A percentile compares a stretch with the other conserved stretches of the same genome.
Evolutionary conservation across 2,329 filamentous ascomycete species (phyloP).

Genomic region (Pseudogymnoascus destructans): DNA sequence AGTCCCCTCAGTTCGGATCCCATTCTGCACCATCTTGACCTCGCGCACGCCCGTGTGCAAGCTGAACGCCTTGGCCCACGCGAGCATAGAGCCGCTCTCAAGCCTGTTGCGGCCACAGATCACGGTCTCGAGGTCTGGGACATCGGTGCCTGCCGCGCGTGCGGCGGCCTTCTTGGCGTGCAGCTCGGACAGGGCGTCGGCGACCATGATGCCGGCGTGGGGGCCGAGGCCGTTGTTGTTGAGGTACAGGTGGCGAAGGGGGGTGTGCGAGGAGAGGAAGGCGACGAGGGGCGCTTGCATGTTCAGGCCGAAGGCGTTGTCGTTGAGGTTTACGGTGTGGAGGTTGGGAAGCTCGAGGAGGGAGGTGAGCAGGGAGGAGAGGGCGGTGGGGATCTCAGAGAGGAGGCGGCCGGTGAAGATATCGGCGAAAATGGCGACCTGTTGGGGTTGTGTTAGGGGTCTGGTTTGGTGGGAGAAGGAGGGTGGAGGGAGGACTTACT

Average conservation of each 20-base stretch:
- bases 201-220: slow-evolving; percentile 76
- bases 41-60: slow-evolving; percentile 71
- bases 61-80: slow-evolving; percentile 80
- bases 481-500: slow-evolving; percentile 33
- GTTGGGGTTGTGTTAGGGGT: slow-evolving; percentile 7
- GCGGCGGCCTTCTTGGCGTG: slow-evolving; percentile 74
- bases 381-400: slow-evolving; percentile 82
- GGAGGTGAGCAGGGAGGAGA: slow-evolving; percentile 72
- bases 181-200: slow-evolving; percentile 71
- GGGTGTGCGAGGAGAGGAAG: slow-evolving; percentile 78
- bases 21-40: slow-evolving; percentile 97
- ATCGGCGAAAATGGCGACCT: slow-evolving; percentile 82
- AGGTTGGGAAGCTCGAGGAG: slow-evolving; percentile 77
- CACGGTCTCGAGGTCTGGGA: slow-evolving; percentile 85
- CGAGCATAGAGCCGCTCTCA: slow-evolving; percentile 90
- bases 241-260: slow-evolving; percentile 84
- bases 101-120: slow-evolving; percentile 92
- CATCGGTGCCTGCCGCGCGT: slow-evolving; percentile 54
- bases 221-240: slow-evolving; percentile 98
- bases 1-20: slow-evolving; percentile 89
- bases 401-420: slow-evolving; percentile 94
- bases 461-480: slow-evolving; percentile 8
- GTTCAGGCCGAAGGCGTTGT: slow-evolving; percentile 96
- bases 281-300: slow-evolving; percentile 85
- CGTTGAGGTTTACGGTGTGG: slow-evolving; percentile 86